Conservation (phyloP, 495 filamentous ascomycete species). For the Trichoderma virens region DNA sequence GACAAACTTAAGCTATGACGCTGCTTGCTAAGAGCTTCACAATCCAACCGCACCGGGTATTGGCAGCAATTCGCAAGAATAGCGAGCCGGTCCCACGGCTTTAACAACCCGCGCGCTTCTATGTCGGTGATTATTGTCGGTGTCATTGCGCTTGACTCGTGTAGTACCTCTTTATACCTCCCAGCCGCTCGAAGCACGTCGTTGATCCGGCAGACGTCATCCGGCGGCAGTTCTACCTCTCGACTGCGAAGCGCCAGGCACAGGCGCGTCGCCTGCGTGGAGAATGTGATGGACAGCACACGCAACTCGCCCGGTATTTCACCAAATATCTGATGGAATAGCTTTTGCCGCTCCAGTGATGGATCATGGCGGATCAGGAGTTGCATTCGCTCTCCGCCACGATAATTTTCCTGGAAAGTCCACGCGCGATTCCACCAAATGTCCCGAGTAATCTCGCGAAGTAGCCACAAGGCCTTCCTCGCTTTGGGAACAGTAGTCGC, state of each 20-base stretch:
- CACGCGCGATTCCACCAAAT: conserved; percentile 19
- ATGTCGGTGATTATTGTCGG: conserved; percentile 19
- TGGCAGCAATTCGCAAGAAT: conserved; percentile 26
- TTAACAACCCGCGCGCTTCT: conserved; percentile 9
- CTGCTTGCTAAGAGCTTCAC: conserved; percentile 4
- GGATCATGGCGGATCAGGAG: conserved; percentile 16
- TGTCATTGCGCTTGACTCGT: conserved; percentile 15
- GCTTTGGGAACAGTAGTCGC: not conserved
- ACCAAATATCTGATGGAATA: conserved; percentile 1
- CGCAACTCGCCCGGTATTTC: conserved; percentile 18
- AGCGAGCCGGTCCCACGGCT: conserved; percentile 22
- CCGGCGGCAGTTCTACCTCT: not conserved
- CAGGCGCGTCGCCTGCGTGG: conserved; percentile 16
- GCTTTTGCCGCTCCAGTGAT: conserved; percentile 10
- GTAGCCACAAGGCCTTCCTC: conserved; percentile 10
- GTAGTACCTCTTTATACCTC: conserved; percentile 17
- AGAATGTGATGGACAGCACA: conserved; percentile 13
- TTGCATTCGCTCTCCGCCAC: conserved; percentile 14
- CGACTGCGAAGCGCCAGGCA: conserved; percentile 13
- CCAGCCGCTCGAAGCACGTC: conserved; percentile 13
- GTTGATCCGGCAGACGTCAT: conserved; percentile 1
- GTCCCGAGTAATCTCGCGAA: conserved; percentile 16
- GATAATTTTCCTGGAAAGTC: conserved; percentile 24
- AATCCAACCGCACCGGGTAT: conserved; percentile 19
- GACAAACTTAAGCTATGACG: conserved; percentile 20